Evolutionary conservation across 2,329 filamentous ascomycete species (phyloP), one percentile per base, ranked within the genome.

Genomic region (Paecilomyces sp.): DNA sequence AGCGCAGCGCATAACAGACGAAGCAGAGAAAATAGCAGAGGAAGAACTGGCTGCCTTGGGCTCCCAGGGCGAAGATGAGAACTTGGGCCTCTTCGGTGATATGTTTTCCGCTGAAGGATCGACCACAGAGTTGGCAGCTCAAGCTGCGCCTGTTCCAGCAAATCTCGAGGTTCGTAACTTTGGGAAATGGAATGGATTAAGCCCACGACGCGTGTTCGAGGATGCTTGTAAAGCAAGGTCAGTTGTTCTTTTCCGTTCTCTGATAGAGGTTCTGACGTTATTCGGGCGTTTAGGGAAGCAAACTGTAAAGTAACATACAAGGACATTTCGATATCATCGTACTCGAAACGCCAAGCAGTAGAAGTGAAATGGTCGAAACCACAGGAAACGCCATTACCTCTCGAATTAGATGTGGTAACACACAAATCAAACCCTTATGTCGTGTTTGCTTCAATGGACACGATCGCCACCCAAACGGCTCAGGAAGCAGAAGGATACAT

Each of bases 401-500:
- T 76, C 1, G 74, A 76, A 34, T 70, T 82, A 58, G 72, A 70
- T 18, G 66, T 73, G 7, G 69, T 85, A 28, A 71, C 69, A 1
- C 76, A 77, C 56, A 74, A 74, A 34, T 73, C 83, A 77, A 69
- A 72, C 74, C 57, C 78, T 64, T 72, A 73, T 53, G 74, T 71
- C 11, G 74, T 88, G 25, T 84, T 79, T 11, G 86, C 94, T 65
- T 88, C 87, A 51, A 96, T 97, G 88, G 80, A 77, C 3, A 81
- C 82, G 0, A 75, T 95, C 52, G 89, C 91, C 11, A 88, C 91
- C 0, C 85, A 91, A 0, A 88, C 91, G 57, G 66, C 81, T 12
- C 86, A 87, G 64, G 92, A 99, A 71, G 95, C 94, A 5, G 92
- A 97, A 73, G 88, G 88, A 1, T 97, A 88, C 66, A 83, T 94